A percentile compares a stretch with the other conserved stretches of the same genome.
These are phyloP conservation scores for Scleromitrula shiraiana DNA, from an alignment of 2,329 filamentous ascomycete genomes.

Conservation along the genomic window DNA sequence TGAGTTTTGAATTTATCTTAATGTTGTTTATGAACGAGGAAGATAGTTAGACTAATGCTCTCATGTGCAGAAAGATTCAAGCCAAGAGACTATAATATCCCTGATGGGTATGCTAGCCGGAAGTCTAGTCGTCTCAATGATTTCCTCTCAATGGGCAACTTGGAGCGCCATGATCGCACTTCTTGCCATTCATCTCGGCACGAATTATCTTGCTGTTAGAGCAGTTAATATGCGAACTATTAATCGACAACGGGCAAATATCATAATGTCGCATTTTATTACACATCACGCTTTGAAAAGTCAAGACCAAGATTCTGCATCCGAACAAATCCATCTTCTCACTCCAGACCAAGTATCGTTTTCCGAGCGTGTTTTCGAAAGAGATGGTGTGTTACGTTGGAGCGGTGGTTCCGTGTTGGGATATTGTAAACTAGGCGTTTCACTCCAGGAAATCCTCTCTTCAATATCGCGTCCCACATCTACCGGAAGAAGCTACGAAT, in stretches of 20 bases:
- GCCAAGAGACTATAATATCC: constrained; percentile 89
- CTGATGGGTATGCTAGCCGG: constrained; percentile 80
- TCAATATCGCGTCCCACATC: constrained; percentile 9
- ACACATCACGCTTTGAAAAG: neutral
- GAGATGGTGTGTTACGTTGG: constrained; percentile 41
- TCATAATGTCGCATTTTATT: constrained; percentile 59
- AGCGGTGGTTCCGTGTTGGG: constrained; percentile 39
- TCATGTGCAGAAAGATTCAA: constrained; percentile 61
- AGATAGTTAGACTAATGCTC: no score
- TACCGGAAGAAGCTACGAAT: constrained; percentile 9
- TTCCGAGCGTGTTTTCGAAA: constrained; percentile 24
- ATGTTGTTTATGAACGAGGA: no score
- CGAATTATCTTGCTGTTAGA: constrained; percentile 80
- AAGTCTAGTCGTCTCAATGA: constrained; percentile 68
- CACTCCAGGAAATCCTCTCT: constrained; percentile 29
- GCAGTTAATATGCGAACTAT: constrained; percentile 76
- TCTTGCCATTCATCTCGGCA: constrained; percentile 67
- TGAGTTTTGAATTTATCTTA: constrained; percentile 31
- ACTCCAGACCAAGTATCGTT: constrained; percentile 57
- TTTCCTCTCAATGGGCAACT: constrained; percentile 64
- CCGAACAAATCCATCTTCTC: constrained; percentile 35
- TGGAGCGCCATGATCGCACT: constrained; percentile 66
- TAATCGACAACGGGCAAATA: constrained; percentile 78
- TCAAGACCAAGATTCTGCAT: neutral
- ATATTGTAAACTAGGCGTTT: constrained; percentile 45